Conservation (phyloP, 768 basidiomycete genomes). For the Lactifluus echinatus region DNA sequence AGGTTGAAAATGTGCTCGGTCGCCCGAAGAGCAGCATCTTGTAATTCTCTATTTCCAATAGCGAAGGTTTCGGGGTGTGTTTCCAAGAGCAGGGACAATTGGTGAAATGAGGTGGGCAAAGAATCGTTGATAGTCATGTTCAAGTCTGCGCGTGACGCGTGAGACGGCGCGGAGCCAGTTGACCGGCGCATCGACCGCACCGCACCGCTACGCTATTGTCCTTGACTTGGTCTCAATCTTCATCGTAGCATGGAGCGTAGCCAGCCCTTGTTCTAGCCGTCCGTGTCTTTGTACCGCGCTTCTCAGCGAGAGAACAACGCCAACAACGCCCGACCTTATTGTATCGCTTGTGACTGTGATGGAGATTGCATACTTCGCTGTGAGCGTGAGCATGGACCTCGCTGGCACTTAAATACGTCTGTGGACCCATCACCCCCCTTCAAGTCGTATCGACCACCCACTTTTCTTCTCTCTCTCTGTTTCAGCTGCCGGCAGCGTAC, state of each 20-base stretch:
- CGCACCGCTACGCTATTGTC: background rate
- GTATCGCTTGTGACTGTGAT: background rate
- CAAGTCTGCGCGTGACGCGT: background rate
- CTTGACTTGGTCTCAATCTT: background rate
- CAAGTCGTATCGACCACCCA: background rate
- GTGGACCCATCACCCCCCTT: background rate
- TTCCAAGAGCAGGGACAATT: slow-evolving; percentile 48
- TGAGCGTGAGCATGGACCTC: background rate
- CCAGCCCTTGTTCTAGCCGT: background rate
- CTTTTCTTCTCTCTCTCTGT: background rate
- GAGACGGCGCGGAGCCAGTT: background rate
- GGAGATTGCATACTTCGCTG: background rate
- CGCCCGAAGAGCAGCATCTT: slow-evolving; percentile 52
- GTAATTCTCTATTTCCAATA: slow-evolving; percentile 44
- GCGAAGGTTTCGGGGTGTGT: slow-evolving; percentile 46
- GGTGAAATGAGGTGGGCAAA: slow-evolving; percentile 36
- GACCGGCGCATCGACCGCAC: too few relatives aligned
- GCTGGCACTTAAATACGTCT: slow-evolving; percentile 1
- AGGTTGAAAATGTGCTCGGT: slow-evolving; percentile 69
- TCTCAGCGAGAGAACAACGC: background rate
- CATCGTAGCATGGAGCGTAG: too few relatives aligned
- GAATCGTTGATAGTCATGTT: slow-evolving; percentile 9
- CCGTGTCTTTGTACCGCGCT: background rate
- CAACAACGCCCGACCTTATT: background rate
- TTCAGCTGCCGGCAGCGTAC: slow-evolving; percentile 18